Conservation (phyloP, 495 filamentous ascomycete species). For the Daldinia decipiens region DNA sequence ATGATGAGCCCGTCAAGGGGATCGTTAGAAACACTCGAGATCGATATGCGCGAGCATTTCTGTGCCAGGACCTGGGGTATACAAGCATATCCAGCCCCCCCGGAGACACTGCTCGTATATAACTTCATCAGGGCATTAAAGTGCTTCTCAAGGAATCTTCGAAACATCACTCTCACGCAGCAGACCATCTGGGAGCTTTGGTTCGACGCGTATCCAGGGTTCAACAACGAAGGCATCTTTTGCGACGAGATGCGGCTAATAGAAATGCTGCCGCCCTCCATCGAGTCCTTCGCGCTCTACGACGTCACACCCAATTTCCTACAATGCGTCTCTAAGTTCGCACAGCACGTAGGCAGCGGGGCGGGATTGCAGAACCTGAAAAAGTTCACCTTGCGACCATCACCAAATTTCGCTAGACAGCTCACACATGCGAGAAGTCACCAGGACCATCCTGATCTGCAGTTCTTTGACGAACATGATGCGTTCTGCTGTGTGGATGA, state of each 20-base stretch:
- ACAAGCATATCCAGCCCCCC: rapidly evolving
- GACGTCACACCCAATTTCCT: constrained; percentile 22
- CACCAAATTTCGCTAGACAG: neutral
- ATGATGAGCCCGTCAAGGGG: rapidly evolving
- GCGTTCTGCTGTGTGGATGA: neutral
- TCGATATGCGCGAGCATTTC: constrained; percentile 13
- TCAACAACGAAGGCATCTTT: neutral
- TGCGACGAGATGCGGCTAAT: neutral
- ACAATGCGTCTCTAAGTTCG: neutral
- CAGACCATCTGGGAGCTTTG: constrained; percentile 14
- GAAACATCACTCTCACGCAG: constrained; percentile 8
- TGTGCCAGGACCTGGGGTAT: neutral
- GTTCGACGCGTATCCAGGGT: neutral
- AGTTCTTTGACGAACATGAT: neutral
- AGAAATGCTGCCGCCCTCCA: neutral
- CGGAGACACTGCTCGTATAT: neutral
- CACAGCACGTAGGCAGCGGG: neutral
- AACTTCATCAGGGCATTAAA: neutral
- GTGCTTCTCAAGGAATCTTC: neutral
- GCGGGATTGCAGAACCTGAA: neutral
- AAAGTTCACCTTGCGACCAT: constrained; percentile 4
- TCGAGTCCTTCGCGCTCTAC: constrained; percentile 17
- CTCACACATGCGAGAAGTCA: constrained; percentile 1
- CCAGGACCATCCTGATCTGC: neutral
- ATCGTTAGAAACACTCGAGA: neutral